phyloP scores from a whole-genome alignment of 768 basidiomycete species.

The Goffeauzyma gilvescens region DNA sequence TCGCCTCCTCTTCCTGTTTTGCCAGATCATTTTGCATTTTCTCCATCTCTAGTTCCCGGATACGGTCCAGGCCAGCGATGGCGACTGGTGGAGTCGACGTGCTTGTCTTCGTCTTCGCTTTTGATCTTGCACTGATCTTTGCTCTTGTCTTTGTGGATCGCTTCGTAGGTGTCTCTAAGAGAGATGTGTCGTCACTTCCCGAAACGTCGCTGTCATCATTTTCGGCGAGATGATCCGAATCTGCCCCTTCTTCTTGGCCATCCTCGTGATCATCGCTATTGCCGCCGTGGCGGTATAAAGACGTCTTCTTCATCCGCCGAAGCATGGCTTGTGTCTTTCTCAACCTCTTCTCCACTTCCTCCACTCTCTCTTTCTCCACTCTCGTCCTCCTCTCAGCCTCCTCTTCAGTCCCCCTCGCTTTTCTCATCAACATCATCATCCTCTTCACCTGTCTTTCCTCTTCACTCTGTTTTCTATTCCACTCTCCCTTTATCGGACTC shows the following conservation, averaged over 20 bases:
- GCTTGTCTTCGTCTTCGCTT: too few relatives aligned
- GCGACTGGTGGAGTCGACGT: background rate
- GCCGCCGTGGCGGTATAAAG: too few relatives aligned
- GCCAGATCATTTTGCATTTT: slow-evolving; percentile 64
- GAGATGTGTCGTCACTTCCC: background rate
- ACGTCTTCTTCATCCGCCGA: too few relatives aligned
- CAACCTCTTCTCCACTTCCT: too few relatives aligned
- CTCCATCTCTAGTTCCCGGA: slow-evolving; percentile 45
- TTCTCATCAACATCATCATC: background rate
- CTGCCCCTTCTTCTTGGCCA: background rate
- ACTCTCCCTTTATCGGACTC: too few relatives aligned
- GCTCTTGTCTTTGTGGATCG: too few relatives aligned
- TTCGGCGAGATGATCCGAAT: background rate
- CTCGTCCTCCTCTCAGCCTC: too few relatives aligned
- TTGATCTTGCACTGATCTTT: too few relatives aligned
- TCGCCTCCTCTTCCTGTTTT: slow-evolving; percentile 72
- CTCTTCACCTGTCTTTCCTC: background rate
- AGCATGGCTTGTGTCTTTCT: too few relatives aligned
- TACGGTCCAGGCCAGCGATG: background rate
- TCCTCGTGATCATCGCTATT: background rate
- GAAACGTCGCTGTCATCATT: background rate
- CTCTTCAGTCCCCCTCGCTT: too few relatives aligned
- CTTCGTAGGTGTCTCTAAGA: background rate
- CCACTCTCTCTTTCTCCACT: too few relatives aligned
- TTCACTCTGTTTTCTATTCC: too few relatives aligned